These are phyloP conservation scores for Rhodotorula toruloides DNA, from an alignment of 768 basidiomycete genomes.

Conservation along the genomic window DNA sequence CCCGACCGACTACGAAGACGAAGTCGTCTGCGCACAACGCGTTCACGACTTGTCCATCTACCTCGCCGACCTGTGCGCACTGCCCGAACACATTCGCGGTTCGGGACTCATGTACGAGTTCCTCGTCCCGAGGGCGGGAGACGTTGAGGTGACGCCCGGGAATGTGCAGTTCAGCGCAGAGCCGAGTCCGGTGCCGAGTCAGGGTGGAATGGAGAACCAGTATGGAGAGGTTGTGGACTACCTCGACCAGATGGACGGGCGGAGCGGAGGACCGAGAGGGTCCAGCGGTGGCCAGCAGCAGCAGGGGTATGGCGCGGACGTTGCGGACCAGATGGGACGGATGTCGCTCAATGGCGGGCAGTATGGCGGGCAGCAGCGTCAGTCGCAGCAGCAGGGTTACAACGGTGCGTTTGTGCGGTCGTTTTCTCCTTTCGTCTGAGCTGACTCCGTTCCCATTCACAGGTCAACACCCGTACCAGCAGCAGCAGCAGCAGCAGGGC, in stretches of 20 bases:
- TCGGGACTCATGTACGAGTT: slow-evolving; percentile 75
- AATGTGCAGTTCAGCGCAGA: slow-evolving; percentile 8
- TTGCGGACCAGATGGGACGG: slow-evolving; percentile 22
- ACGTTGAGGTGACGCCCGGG: slow-evolving; percentile 40
- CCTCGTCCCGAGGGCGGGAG: slow-evolving; percentile 72
- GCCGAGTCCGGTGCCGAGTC: slow-evolving; percentile 22
- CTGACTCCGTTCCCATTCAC: neutral
- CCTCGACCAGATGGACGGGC: slow-evolving; percentile 40
- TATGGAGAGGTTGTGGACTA: slow-evolving; percentile 43
- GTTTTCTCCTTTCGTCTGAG: neutral
- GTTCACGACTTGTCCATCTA: slow-evolving; percentile 83
- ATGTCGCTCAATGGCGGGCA: slow-evolving; percentile 27
- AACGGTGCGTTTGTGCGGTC: slow-evolving; percentile 10
- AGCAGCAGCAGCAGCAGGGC: slow-evolving; percentile 9
- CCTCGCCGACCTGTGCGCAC: slow-evolving; percentile 67
- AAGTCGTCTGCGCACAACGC: slow-evolving; percentile 71
- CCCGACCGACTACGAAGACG: slow-evolving; percentile 75
- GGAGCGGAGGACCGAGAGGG: neutral
- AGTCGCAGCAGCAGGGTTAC: neutral
- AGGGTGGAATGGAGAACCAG: slow-evolving; percentile 38
- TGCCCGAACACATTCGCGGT: slow-evolving; percentile 76
- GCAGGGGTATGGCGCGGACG: neutral
- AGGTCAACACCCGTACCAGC: slow-evolving; percentile 6
- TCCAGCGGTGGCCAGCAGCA: neutral
- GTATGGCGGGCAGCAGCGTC: neutral